phyloP scores from a whole-genome alignment of 2,329 filamentous ascomycete species.

The Stachybotrys echinatus region DNA sequence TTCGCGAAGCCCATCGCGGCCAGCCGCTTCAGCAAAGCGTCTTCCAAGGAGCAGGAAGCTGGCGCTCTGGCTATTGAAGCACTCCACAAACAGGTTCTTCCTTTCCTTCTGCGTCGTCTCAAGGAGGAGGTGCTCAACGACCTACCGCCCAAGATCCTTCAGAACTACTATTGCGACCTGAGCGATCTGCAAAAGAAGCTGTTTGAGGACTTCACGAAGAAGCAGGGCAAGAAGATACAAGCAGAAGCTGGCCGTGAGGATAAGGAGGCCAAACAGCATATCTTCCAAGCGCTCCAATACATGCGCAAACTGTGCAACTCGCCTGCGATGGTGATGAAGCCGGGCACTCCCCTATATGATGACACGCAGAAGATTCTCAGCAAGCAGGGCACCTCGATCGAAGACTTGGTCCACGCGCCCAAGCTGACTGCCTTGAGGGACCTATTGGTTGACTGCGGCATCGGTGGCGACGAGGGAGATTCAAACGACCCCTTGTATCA shows the following conservation, averaged over 20 bases:
- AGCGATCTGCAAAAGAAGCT: slow-evolving; percentile 91
- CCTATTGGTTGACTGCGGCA: slow-evolving; percentile 95
- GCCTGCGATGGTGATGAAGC: slow-evolving; percentile 92
- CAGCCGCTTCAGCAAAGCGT: slow-evolving; percentile 92
- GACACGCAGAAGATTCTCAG: slow-evolving; percentile 77
- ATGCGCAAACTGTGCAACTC: slow-evolving; percentile 99
- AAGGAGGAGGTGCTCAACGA: slow-evolving; percentile 98
- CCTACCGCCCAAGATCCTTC: slow-evolving; percentile 93
- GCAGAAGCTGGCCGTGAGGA: slow-evolving; percentile 80
- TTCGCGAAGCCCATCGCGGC: slow-evolving; percentile 95
- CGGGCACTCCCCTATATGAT: slow-evolving; percentile 83
- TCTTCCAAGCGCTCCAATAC: slow-evolving; percentile 98
- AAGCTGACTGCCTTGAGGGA: slow-evolving; percentile 89
- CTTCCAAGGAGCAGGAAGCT: slow-evolving; percentile 95
- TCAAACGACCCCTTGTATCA: slow-evolving; percentile 57
- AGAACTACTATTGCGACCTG: slow-evolving; percentile 98
- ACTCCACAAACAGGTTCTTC: slow-evolving; percentile 96
- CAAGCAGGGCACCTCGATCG: slow-evolving; percentile 73
- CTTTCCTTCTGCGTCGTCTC: slow-evolving; percentile 89
- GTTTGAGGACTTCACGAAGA: slow-evolving; percentile 94
- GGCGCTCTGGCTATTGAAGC: slow-evolving; percentile 95
- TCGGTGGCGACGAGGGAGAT: slow-evolving; percentile 69
- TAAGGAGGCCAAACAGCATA: slow-evolving; percentile 94
- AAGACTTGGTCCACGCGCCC: slow-evolving; percentile 83
- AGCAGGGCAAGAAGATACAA: slow-evolving; percentile 82